A percentile compares a stretch with the other conserved stretches of the same genome.
Evolutionary conservation across 1,284 basidiomycete genomes (phyloP).

Genomic region (Irpex rosettiformis): DNA sequence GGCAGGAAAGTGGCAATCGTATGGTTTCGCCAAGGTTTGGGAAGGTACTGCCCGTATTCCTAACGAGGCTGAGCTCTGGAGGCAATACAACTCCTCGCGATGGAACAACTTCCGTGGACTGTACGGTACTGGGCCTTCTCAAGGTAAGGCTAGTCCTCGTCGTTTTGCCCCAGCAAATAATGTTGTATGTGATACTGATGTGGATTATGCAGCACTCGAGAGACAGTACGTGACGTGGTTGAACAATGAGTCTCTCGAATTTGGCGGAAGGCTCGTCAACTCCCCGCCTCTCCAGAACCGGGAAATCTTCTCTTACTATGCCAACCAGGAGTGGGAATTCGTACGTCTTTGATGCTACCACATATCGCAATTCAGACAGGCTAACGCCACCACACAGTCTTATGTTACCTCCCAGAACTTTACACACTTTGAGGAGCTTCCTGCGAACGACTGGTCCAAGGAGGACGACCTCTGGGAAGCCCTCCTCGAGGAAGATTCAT

Average conservation of each 20-base stretch:
- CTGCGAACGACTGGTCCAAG: background rate
- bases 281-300: background rate
- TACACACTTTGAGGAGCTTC: background rate
- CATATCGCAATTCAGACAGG: background rate
- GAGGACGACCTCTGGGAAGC: background rate
- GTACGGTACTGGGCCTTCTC: conserved; percentile 19
- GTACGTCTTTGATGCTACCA: background rate
- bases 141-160: conserved; percentile 8
- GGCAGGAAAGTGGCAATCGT: conserved; percentile 3
- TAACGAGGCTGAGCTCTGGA: conserved; percentile 5
- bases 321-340: conserved; percentile 7
- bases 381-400: background rate
- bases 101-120: conserved; percentile 22
- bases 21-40: conserved; percentile 5
- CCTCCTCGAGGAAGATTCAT: background rate
- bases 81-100: conserved; percentile 16
- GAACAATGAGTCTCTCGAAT: conserved; percentile 26
- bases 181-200: background rate
- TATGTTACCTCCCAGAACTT: conserved; percentile 1
- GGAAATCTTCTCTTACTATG: conserved; percentile 8
- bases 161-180: background rate
- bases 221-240: conserved; percentile 29
- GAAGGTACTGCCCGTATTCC: conserved; percentile 3
- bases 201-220: conserved; percentile 15
- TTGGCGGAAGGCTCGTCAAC: conserved; percentile 24